Evolutionary conservation across 345 rosid genomes (phyloP), one percentile per base, ranked within the genome.

Genomic region (Brassica cretica): DNA sequence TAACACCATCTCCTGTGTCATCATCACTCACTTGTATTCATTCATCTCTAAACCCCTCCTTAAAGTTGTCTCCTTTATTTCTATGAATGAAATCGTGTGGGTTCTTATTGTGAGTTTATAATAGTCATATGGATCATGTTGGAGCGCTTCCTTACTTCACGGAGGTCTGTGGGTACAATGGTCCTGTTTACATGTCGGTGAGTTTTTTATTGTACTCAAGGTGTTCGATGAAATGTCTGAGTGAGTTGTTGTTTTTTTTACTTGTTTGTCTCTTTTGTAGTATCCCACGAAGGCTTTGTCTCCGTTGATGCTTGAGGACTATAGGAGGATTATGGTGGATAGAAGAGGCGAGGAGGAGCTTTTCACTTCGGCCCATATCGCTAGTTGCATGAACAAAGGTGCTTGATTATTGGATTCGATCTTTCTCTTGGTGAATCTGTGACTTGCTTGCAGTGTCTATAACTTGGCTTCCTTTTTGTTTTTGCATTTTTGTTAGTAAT

Each of bases 181-280:
- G 99, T 0, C 98, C 99, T 0, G 70, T 95, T 66, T 93, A 93
- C 81, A 95, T 95, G 99, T 93, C 99, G 89, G 97, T 92, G 88
- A 79, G 77, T 82, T 51, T 46, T 49, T 25, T 58, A 14, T 61
- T 37, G 84, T 72, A 21, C 61, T 51, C 44, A 66, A 66, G 5
- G 46, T 85, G 83, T 76, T 86, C 70, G 90, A 78, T 72, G 61
- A 77, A 84, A 81, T 84, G 87, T 7, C 30, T 70, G 60, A 15
- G 0, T 27, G 68, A 16, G n/a, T 8, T 0, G 0, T 19, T 21
- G 74, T 60, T 70, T 2, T 16, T 41, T 66, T 56, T 67, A 32
- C 18, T 10, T 61, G 30, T 69, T 72, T 79, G 16, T 77, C 4
- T 63, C 1, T 67, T 75, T 77, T 85, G 64, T 76, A 92, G 98